These are phyloP conservation scores for Naganishia cerealis DNA, from an alignment of 1,284 basidiomycete species.

Conservation along the genomic window DNA sequence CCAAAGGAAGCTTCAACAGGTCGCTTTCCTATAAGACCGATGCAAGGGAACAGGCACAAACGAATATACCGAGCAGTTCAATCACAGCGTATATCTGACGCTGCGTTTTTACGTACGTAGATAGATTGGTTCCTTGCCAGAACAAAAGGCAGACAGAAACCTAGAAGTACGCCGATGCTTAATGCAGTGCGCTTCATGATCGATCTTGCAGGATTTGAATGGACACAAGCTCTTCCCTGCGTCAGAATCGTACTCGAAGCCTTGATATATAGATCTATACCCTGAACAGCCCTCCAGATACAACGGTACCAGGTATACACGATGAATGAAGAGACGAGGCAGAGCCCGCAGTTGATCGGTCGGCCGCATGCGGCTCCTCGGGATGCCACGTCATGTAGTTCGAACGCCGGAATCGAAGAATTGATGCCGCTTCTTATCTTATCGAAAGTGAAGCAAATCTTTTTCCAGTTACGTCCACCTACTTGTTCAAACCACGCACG, in stretches of 20 bases:
- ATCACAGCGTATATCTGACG: neutral
- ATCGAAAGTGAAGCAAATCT: neutral
- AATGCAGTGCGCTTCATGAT: constrained; percentile 15
- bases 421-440: too few species aligned
- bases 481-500: too few species aligned
- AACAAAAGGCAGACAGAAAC: constrained; percentile 14
- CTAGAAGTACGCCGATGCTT: neutral
- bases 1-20: constrained; percentile 8
- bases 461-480: neutral
- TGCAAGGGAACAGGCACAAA: neutral
- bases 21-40: constrained; percentile 19
- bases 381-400: too few species aligned
- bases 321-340: too few species aligned
- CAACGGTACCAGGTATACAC: too few species aligned
- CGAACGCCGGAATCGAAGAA: too few species aligned
- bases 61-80: neutral
- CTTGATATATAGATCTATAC: neutral
- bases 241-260: neutral
- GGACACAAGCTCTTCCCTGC: neutral
- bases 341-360: too few species aligned
- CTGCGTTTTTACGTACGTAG: constrained; percentile 8
- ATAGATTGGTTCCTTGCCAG: constrained; percentile 20
- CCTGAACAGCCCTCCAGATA: too few species aligned
- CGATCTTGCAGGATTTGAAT: neutral
- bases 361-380: too few species aligned